Base-by-base conservation (phyloP, 73 alveolate genomes). In the Symbiodinium pilosum region DNA sequence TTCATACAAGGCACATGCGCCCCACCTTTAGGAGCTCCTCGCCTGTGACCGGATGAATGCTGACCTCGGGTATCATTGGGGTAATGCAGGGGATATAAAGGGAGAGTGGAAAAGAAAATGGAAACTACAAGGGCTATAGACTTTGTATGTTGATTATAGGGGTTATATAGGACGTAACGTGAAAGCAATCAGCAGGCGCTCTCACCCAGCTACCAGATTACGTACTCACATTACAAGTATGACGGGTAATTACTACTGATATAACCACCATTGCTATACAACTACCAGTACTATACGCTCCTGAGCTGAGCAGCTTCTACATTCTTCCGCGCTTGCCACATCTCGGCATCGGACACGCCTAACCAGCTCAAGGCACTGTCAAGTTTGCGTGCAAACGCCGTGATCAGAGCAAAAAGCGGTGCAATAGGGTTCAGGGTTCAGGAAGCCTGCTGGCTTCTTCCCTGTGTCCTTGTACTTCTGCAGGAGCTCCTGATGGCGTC, bases 31-130 rank as follows among this genome's bases (percentile, higher is more conserved):
- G 43, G 6, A 91, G 87, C 40, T 91, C 96, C 39, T 91, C 96
- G 47, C 96, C 96, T 1, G 96, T 91, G 26, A 91, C 96, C 1
- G 96, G 96, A 28, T 91, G 96, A 43, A 91, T 91, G 96, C 96
- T 91, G 32, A 91, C 96, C 96, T 91, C 30, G 32, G 34, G 6
- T 3, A 16, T 5, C 81, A 64, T 9, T 26, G 9, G 24, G 7
- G 73, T 1, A 26, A 54, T 54, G 32, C 32, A 7, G 73, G 32
- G 2, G 20, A 11, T 0, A 11, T 54, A 54, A n/a, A n/a, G n/a
- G n/a, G n/a, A n/a, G n/a, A n/a, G n/a, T n/a, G n/a, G n/a, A 14
- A 47, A 47, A 47, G 59, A 47, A 47, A 47, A 9, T 14, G 6
- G 59, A 47, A 47, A 47, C 59, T 6, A 14, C 14, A 14, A 47